phyloP scores from a whole-genome alignment of 1,139 yeast genomes.

The Casaregolazyma suthepensis region DNA sequence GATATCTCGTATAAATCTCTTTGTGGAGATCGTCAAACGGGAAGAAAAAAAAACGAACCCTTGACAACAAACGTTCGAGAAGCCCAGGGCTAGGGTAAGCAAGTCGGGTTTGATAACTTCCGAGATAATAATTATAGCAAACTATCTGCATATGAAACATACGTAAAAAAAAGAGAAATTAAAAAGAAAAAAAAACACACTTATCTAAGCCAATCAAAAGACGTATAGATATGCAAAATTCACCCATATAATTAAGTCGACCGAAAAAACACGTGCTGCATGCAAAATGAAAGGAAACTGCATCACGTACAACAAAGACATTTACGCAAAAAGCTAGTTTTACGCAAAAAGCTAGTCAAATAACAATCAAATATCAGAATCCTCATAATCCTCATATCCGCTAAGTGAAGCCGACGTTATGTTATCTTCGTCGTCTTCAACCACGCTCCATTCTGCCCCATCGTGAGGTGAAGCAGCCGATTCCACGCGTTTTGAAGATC shows the following conservation, averaged over 20 bases:
- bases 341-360: neutral
- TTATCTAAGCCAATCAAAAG: neutral
- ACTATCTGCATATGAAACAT: neutral
- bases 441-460: slow-evolving; percentile 23
- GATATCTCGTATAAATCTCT: neutral
- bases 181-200: too few species aligned
- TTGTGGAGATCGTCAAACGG: neutral
- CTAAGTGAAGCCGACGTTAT: slow-evolving; percentile 22
- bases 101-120: neutral
- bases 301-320: neutral
- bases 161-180: neutral
- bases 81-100: neutral
- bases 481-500: neutral
- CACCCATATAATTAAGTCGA: neutral
- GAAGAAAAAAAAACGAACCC: neutral
- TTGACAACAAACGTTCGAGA: neutral
- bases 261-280: neutral
- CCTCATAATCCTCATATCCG: slow-evolving; percentile 22
- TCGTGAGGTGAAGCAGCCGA: slow-evolving; percentile 1
- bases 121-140: neutral
- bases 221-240: neutral
- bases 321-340: neutral
- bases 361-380: slow-evolving; percentile 14
- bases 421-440: slow-evolving; percentile 22
- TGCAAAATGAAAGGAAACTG: neutral